These are phyloP conservation scores for Sporothrix euskadiensis DNA, from an alignment of 2,329 filamentous ascomycete species.

Conservation along the genomic window DNA sequence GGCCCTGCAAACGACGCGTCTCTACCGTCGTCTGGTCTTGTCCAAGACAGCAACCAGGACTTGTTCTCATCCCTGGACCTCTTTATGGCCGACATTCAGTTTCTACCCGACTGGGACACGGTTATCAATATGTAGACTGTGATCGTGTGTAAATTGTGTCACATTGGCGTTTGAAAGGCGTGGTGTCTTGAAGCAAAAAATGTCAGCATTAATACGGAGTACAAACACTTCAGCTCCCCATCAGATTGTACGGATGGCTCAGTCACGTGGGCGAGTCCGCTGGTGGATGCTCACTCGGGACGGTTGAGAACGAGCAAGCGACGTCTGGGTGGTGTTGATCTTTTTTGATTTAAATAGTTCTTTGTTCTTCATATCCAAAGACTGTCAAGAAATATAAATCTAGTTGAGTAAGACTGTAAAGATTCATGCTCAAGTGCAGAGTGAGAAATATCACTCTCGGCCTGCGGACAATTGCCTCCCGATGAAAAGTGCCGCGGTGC, in stretches of 20 bases:
- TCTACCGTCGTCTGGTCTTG: neutral
- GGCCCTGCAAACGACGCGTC: neutral
- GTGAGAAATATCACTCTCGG: neutral
- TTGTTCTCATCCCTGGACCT: slow-evolving; percentile 18
- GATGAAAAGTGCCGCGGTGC: neutral
- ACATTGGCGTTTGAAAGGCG: no score
- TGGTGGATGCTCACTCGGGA: neutral
- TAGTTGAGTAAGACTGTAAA: no score
- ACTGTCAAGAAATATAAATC: no score
- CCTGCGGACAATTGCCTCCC: neutral
- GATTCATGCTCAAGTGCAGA: no score
- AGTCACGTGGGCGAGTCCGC: neutral
- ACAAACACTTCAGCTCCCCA: no score
- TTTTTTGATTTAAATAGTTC: no score
- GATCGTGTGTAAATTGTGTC: no score
- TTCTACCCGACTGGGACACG: slow-evolving; percentile 13
- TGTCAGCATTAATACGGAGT: no score
- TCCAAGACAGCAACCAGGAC: neutral
- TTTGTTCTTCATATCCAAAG: no score
- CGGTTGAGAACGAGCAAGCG: neutral
- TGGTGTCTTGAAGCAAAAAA: no score
- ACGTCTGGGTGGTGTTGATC: neutral
- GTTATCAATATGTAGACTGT: slow-evolving; percentile 1
- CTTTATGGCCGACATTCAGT: slow-evolving; percentile 24
- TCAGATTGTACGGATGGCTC: neutral